Evolutionary conservation across 1,284 basidiomycete species (phyloP).

Genomic region (Puccinia novopanici): DNA sequence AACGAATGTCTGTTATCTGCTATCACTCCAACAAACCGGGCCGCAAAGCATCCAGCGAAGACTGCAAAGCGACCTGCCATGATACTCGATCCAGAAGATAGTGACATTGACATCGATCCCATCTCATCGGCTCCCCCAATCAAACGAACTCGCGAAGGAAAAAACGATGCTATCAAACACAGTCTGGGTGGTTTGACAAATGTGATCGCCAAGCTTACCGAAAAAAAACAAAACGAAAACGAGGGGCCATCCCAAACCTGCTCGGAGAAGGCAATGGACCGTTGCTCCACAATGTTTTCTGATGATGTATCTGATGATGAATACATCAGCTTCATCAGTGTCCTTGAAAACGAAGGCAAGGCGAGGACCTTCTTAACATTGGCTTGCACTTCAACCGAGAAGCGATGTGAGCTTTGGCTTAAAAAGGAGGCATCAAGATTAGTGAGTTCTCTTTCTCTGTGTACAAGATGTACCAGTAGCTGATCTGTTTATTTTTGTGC

Average conservation of each 20-base stretch:
- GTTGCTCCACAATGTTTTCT: background rate
- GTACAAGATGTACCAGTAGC: background rate
- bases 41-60: background rate
- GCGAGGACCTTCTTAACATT: background rate
- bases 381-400: background rate
- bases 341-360: background rate
- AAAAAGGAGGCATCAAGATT: background rate
- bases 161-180: background rate
- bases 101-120: background rate
- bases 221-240: background rate
- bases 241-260: background rate
- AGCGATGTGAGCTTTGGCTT: background rate
- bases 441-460: background rate
- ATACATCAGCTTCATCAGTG: background rate
- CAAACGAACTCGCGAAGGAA: background rate
- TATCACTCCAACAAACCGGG: background rate
- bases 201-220: background rate
- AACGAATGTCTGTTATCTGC: background rate
- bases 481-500: background rate
- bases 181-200: background rate
- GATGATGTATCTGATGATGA: background rate
- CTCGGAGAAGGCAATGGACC: background rate
- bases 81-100: background rate
- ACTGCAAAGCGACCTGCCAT: background rate
- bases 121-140: background rate